phyloP scores from a whole-genome alignment of 2,329 filamentous ascomycete genomes.

The Diaporthe ilicicola region DNA sequence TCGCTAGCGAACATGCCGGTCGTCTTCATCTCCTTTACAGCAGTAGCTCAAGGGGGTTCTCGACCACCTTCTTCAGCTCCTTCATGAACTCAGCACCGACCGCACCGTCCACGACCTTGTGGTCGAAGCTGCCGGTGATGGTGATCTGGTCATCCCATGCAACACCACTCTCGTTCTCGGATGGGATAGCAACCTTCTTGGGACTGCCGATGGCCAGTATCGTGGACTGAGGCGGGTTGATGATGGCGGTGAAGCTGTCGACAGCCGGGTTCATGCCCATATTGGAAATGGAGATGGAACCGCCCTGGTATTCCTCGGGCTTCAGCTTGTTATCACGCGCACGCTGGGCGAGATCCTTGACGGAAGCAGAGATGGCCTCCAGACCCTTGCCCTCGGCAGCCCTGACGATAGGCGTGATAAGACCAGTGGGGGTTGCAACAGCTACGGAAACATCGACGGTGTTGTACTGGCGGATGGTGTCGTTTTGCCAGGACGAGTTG shows the following conservation, averaged over 20 bases:
- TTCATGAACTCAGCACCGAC: conserved; percentile 96
- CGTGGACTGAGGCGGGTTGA: conserved; percentile 97
- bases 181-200: conserved; percentile 91
- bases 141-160: conserved; percentile 98
- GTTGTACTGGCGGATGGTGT: conserved; percentile 91
- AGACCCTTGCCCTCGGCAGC: conserved; percentile 88
- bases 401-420: conserved; percentile 98
- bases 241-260: conserved; percentile 96
- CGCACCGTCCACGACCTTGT: conserved; percentile 97
- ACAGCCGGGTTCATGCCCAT: conserved; percentile 99
- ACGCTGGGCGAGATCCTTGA: conserved; percentile 97
- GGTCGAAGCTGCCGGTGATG: conserved; percentile 95
- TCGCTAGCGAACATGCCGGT: conserved; percentile 45
- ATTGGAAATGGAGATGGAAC: conserved; percentile 99
- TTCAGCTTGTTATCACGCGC: conserved; percentile 98
- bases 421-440: conserved; percentile 88
- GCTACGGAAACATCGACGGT: conserved; percentile 95
- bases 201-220: conserved; percentile 96
- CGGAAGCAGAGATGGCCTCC: conserved; percentile 83
- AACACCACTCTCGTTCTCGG: conserved; percentile 77
- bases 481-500: conserved; percentile 94
- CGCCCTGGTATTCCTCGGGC: conserved; percentile 99
- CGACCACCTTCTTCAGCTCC: conserved; percentile 96
- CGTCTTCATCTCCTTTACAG: conserved; percentile 68
- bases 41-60: conserved; percentile 95